These are phyloP conservation scores for Penicillium vulpinum DNA, from an alignment of 2,329 filamentous ascomycete species.

Conservation along the genomic window DNA sequence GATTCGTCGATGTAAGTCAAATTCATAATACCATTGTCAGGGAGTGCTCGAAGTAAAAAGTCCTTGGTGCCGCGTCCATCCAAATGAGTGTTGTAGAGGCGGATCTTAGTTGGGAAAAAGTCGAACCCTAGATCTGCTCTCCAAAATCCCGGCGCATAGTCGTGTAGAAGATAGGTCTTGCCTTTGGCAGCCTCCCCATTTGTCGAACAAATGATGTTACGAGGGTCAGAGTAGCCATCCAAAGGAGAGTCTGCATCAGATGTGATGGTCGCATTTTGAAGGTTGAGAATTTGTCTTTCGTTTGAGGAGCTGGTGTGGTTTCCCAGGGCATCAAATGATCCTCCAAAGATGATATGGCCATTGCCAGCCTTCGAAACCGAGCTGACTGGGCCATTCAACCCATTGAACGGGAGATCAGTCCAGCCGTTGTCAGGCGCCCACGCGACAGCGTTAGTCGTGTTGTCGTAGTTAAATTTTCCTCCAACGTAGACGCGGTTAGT, in stretches of 20 bases:
- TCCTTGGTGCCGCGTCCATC: slow-evolving; percentile 84
- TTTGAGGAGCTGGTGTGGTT: slow-evolving; percentile 65
- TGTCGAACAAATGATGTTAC: slow-evolving; percentile 79
- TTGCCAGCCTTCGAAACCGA: slow-evolving; percentile 79
- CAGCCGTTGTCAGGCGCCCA: slow-evolving; percentile 71
- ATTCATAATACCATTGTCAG: slow-evolving; percentile 92
- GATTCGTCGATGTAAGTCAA: slow-evolving; percentile 80
- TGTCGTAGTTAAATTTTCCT: slow-evolving; percentile 74
- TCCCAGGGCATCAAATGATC: slow-evolving; percentile 82
- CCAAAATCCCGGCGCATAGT: slow-evolving; percentile 78
- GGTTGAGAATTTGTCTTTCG: slow-evolving; percentile 76
- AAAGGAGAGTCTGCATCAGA: slow-evolving; percentile 61
- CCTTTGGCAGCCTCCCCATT: slow-evolving; percentile 65
- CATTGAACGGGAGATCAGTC: slow-evolving; percentile 81
- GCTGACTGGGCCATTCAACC: slow-evolving; percentile 89
- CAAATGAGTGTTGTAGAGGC: slow-evolving; percentile 82
- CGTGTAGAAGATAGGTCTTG: slow-evolving; percentile 79
- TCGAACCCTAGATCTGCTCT: slow-evolving; percentile 77
- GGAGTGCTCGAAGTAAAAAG: slow-evolving; percentile 81
- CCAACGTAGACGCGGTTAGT: slow-evolving; percentile 85
- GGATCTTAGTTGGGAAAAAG: slow-evolving; percentile 82
- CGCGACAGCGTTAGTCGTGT: slow-evolving; percentile 86
- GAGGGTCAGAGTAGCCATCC: slow-evolving; percentile 71
- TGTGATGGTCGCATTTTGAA: slow-evolving; percentile 74
- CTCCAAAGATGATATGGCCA: slow-evolving; percentile 88